Evolutionary conservation across 345 rosid genomes (phyloP), one percentile per base, ranked within the genome.

Genomic region (Geranium brycei): DNA sequence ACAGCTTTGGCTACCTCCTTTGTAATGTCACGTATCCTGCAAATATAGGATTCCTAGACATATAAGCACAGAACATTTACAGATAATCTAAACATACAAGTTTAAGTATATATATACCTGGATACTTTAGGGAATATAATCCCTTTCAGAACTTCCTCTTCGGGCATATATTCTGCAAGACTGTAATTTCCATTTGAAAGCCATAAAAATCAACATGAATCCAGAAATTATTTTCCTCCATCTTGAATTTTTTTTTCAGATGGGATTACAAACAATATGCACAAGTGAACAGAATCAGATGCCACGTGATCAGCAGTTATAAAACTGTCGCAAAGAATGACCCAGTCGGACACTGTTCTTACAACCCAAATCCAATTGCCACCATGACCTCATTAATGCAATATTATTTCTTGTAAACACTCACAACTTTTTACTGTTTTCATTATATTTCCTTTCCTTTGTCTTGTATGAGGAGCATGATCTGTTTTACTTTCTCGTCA

Each of bases 1-100:
- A 93, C 97, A 28, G 97, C 95, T 58, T 87, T 95, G 56, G 96
- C 95, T 59, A 93, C 86, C 72, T 81, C 75, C 79, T 80, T 90
- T 47, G 99, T 90, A 72, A 90, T 90, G 71, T 88, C 89, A 66
- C 97, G 70, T 71, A 93, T 90, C 76, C 99, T 93, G 81, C 78
- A 80, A 47, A 47, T 58, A 72, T 19, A 13, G 58, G 19, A 4
- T 53, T 71, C 38, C 64, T 51, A 17, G 58, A 35, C 53, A 10
- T 47, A 47, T 47, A 47, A 8, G 53, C 14, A 47, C 1, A 47
- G 53, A 47, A 3, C 53, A 47, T 47, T 8, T 8, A 47, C 19
- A 31, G 64, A 15, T n/a, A 17, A 32, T 64, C 65, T 32, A 62
- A 0, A 57, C 38, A 28, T 23, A 13, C n/a, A 11, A 62, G 38